A percentile compares a stretch with the other conserved stretches of the same genome.
Evolutionary conservation across 208 protist species (phyloP).

Genomic region (Trichomonas gallinae): DNA sequence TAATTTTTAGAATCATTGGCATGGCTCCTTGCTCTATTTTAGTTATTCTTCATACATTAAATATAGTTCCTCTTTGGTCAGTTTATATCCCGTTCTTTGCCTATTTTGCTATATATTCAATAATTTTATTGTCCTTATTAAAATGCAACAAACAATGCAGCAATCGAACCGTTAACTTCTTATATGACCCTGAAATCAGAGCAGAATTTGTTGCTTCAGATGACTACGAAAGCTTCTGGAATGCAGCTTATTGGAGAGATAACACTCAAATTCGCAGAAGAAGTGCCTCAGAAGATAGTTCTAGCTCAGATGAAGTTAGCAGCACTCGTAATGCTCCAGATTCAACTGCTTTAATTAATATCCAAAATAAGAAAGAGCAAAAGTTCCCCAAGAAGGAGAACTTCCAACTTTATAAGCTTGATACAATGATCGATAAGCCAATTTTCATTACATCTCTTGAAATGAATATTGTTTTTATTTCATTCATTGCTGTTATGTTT

Average conservation of each 20-base stretch:
- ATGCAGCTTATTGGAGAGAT: slow-evolving; percentile 1
- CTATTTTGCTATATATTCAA: background rate
- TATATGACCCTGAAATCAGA: background rate
- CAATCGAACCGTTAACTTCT: background rate
- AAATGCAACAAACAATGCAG: background rate
- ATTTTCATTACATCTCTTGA: background rate
- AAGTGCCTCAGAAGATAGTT: background rate
- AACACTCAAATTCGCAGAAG: background rate
- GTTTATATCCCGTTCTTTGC: background rate
- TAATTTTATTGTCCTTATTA: background rate
- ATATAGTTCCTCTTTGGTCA: background rate
- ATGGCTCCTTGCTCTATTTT: background rate
- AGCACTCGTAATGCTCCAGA: background rate
- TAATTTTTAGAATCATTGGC: background rate
- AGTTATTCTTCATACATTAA: background rate
- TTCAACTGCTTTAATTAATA: background rate
- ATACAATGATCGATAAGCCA: background rate
- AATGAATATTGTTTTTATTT: background rate
- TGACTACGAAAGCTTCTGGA: slow-evolving; percentile 13
- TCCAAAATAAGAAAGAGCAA: background rate
- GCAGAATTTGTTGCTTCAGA: background rate
- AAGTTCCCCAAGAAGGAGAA: background rate
- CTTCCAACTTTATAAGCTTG: background rate
- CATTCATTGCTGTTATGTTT: background rate
- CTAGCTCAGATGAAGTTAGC: background rate